Percentiles rank a stretch among this genome's conserved stretches.
Evolutionary conservation across 441 rosid species (phyloP).

Genomic region (Mallotus repandus): DNA sequence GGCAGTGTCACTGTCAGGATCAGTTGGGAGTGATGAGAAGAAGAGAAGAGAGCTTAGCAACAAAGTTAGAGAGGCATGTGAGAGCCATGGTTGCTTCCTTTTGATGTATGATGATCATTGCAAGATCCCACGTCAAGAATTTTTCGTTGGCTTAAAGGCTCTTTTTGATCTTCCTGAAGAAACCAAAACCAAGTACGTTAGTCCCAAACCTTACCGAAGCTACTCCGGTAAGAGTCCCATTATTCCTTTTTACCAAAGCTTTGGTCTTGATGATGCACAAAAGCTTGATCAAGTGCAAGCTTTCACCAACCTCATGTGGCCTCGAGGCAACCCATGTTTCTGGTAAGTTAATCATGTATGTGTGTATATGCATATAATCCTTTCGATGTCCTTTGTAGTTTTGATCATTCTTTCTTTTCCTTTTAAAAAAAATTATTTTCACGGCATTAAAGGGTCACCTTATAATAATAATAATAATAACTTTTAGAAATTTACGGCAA

Average conservation of each 20-base stretch:
- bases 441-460: too few species aligned
- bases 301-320: conserved; percentile 48
- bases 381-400: too few species aligned
- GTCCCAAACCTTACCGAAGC: conserved; percentile 41
- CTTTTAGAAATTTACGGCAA: too few species aligned
- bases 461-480: too few species aligned
- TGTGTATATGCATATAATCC: too few species aligned
- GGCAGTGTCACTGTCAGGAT: not conserved
- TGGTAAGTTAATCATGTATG: conserved; percentile 21
- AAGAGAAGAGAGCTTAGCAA: conserved; percentile 24
- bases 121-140: conserved; percentile 25
- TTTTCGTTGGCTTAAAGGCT: conserved; percentile 25
- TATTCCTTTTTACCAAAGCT: conserved; percentile 37
- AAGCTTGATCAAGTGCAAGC: conserved; percentile 17
- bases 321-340: conserved; percentile 41
- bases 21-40: conserved; percentile 13
- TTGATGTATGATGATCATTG: conserved; percentile 15
- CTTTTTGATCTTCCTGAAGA: conserved; percentile 48
- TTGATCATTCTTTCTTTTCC: too few species aligned
- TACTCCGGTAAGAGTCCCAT: conserved; percentile 28
- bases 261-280: conserved; percentile 41
- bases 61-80: conserved; percentile 41
- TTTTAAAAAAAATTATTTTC: too few species aligned
- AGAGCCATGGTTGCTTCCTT: conserved; percentile 41
- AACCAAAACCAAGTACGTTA: conserved; percentile 33